Percentiles rank a stretch among this genome's conserved stretches.
phyloP scores from a whole-genome alignment of 352 stramenopile species.

The Phytophthora syringae region DNA sequence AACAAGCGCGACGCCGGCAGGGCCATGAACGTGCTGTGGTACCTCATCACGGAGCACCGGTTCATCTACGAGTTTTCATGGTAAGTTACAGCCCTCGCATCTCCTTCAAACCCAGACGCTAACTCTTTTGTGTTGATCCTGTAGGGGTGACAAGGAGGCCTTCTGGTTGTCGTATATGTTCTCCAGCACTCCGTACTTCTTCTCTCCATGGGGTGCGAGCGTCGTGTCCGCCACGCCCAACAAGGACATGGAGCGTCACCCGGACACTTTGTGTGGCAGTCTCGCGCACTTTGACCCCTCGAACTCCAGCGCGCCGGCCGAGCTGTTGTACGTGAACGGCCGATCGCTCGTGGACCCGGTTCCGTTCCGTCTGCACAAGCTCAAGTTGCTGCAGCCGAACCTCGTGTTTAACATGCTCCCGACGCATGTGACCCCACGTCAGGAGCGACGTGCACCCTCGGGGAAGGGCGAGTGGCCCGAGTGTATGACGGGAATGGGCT shows the following conservation, averaged over 20 bases:
- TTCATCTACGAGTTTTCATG: slow-evolving; percentile 73
- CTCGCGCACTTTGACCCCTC: slow-evolving; percentile 65
- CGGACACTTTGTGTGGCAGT: slow-evolving; percentile 68
- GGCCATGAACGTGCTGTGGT: slow-evolving; percentile 70
- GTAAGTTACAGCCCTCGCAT: slow-evolving; percentile 8
- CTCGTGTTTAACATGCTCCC: slow-evolving; percentile 54
- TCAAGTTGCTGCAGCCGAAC: slow-evolving; percentile 40
- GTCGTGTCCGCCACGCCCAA: slow-evolving; percentile 56
- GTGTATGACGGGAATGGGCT: slow-evolving; percentile 56
- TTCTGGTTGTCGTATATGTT: slow-evolving; percentile 84
- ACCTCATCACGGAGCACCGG: slow-evolving; percentile 68
- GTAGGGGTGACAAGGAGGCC: slow-evolving; percentile 67
- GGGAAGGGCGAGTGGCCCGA: slow-evolving; percentile 55
- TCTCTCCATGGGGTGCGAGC: slow-evolving; percentile 69
- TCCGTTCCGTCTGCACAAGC: slow-evolving; percentile 39
- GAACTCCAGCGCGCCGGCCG: slow-evolving; percentile 21
- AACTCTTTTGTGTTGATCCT: slow-evolving; percentile 4
- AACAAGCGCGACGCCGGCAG: slow-evolving; percentile 57
- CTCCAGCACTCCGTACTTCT: slow-evolving; percentile 55
- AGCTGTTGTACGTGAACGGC: slow-evolving; percentile 56
- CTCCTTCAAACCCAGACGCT: not conserved
- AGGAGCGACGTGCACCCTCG: slow-evolving; percentile 27
- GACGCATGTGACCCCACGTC: slow-evolving; percentile 51
- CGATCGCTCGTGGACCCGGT: slow-evolving; percentile 49
- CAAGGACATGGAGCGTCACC: slow-evolving; percentile 59